Percentiles rank a stretch among this genome's conserved stretches.
These are phyloP conservation scores for Globisporangium paddicum DNA, from an alignment of 352 stramenopile species.

Conservation along the genomic window DNA sequence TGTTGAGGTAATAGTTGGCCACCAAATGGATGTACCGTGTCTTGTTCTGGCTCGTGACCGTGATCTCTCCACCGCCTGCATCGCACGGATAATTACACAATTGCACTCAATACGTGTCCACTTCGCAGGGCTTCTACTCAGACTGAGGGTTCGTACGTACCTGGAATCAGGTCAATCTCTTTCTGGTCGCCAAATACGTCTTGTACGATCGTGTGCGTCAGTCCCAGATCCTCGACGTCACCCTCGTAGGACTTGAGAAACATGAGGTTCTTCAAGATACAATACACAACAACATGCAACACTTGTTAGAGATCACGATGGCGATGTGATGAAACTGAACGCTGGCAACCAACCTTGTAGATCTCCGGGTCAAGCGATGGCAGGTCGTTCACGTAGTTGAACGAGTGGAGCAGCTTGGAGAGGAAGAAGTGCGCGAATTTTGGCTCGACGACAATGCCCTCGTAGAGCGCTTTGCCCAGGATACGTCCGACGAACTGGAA, in stretches of 20 bases:
- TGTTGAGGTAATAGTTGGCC: constrained; percentile 96
- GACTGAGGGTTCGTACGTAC: too few relatives aligned
- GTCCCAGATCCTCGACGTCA: constrained; percentile 85
- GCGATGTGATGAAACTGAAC: too few relatives aligned
- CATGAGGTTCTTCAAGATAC: constrained; percentile 90
- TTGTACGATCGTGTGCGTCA: constrained; percentile 90
- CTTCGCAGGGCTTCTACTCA: too few relatives aligned
- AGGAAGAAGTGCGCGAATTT: constrained; percentile 97
- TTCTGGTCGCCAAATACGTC: constrained; percentile 86
- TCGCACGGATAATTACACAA: background rate
- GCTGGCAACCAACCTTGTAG: constrained; percentile 92
- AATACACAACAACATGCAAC: background rate
- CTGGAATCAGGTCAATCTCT: constrained; percentile 87
- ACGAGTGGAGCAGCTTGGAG: constrained; percentile 83
- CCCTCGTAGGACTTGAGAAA: constrained; percentile 95
- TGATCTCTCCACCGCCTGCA: constrained; percentile 63
- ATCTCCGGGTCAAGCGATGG: constrained; percentile 91
- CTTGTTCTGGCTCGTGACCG: constrained; percentile 93
- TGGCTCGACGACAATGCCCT: constrained; percentile 94
- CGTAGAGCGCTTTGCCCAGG: constrained; percentile 95
- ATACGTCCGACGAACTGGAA: constrained; percentile 95
- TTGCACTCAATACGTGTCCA: too few relatives aligned
- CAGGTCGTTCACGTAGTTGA: constrained; percentile 86
- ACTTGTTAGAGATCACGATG: too few relatives aligned
- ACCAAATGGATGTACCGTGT: constrained; percentile 95